phyloP scores from a whole-genome alignment of 2,329 filamentous ascomycete genomes.

The Talaromyces sp. region DNA sequence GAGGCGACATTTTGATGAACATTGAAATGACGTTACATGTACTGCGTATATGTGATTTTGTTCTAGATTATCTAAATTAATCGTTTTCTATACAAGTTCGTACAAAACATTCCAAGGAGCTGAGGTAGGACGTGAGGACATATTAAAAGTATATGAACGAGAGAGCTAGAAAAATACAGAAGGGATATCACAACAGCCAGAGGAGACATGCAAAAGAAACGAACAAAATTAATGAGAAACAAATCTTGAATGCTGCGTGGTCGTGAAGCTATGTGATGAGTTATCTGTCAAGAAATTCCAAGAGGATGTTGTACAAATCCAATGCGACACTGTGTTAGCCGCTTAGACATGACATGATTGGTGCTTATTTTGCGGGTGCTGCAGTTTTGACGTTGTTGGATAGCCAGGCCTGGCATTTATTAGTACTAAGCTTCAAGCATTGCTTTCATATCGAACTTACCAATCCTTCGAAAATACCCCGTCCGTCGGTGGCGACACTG shows the following conservation, averaged over 20 bases:
- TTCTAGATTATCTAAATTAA: not conserved
- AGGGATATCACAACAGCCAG: slow-evolving; percentile 38
- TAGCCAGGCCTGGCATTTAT: slow-evolving; percentile 57
- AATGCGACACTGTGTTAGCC: slow-evolving; percentile 7
- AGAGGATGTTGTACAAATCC: slow-evolving; percentile 29
- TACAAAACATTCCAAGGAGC: not conserved
- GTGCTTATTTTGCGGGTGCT: slow-evolving; percentile 31
- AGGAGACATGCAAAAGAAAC: slow-evolving; percentile 19
- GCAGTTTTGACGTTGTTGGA: slow-evolving; percentile 72
- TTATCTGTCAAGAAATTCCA: slow-evolving; percentile 24
- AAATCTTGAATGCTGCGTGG: slow-evolving; percentile 29
- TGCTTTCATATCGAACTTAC: slow-evolving; percentile 34
- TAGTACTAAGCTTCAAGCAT: slow-evolving; percentile 4
- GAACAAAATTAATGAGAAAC: slow-evolving; percentile 17
- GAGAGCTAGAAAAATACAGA: slow-evolving; percentile 25
- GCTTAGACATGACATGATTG: not conserved
- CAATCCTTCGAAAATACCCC: slow-evolving; percentile 74
- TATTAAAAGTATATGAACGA: not conserved
- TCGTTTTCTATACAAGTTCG: not conserved
- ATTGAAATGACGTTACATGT: not conserved
- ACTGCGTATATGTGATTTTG: no score
- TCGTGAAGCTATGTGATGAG: slow-evolving; percentile 34
- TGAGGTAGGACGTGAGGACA: not conserved
- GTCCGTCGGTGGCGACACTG: slow-evolving; percentile 74
- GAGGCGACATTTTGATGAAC: no score